phyloP scores from a whole-genome alignment of 257 asterid genomes.

The Solanum bulbocastanum region DNA sequence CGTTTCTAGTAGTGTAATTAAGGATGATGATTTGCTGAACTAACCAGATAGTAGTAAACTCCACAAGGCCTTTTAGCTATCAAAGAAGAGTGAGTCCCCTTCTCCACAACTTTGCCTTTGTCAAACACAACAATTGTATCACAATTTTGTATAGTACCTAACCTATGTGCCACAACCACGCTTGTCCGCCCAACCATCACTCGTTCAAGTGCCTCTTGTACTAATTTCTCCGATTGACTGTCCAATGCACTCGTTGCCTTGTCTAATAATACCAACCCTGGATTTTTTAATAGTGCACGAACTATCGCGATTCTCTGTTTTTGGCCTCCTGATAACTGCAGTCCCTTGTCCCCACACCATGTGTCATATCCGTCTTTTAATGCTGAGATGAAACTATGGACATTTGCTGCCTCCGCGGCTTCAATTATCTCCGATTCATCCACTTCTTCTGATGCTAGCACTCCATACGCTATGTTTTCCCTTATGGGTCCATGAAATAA shows the following conservation, averaged over 20 bases:
- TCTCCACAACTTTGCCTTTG: constrained; percentile 60
- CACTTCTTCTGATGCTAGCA: constrained; percentile 13
- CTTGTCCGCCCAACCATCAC: constrained; percentile 79
- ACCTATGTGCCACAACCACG: constrained; percentile 74
- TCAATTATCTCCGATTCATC: constrained; percentile 48
- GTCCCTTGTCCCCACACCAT: constrained; percentile 70
- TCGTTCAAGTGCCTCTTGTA: constrained; percentile 71
- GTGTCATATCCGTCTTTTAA: constrained; percentile 62
- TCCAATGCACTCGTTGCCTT: constrained; percentile 88
- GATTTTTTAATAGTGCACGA: constrained; percentile 57
- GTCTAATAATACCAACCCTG: constrained; percentile 47
- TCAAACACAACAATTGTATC: constrained; percentile 61
- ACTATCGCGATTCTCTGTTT: constrained; percentile 79
- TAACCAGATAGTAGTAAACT: constrained; percentile 53
- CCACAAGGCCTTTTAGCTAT: constrained; percentile 44
- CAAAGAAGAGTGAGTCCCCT: constrained; percentile 10
- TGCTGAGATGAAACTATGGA: constrained; percentile 63
- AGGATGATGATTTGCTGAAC: background rate
- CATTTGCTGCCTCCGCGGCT: constrained; percentile 74
- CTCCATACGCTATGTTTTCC: constrained; percentile 52
- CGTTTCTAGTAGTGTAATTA: background rate
- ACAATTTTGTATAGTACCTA: constrained; percentile 68
- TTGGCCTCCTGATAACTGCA: constrained; percentile 79
- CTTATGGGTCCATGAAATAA: constrained; percentile 61
- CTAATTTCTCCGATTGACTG: constrained; percentile 62